Conservation (phyloP, 1,284 basidiomycete species). For the Polyporus tsugae region DNA sequence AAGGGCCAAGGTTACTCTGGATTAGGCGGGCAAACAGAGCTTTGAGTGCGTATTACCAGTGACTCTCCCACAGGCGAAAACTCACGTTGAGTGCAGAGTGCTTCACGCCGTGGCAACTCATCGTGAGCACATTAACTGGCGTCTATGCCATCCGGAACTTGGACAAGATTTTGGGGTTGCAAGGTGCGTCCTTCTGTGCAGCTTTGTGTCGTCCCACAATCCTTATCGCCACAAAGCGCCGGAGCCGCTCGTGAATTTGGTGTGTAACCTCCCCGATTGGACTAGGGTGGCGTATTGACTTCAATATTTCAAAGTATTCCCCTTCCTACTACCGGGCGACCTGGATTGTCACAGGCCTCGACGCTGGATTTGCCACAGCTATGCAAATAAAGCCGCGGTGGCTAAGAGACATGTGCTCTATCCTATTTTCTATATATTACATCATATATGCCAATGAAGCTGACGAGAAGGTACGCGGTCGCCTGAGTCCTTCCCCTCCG, state of each 20-base stretch:
- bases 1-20: slow-evolving; percentile 72
- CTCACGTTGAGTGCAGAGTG: slow-evolving; percentile 57
- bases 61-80: not conserved
- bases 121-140: slow-evolving; percentile 85
- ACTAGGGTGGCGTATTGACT: not conserved
- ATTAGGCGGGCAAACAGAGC: slow-evolving; percentile 64
- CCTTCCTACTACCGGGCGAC: slow-evolving; percentile 96
- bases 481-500: not conserved
- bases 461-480: slow-evolving; percentile 82
- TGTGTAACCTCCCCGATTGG: slow-evolving; percentile 48
- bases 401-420: slow-evolving; percentile 86
- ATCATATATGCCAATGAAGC: slow-evolving; percentile 93
- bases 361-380: slow-evolving; percentile 96
- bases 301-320: slow-evolving; percentile 70
- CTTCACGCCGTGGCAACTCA: slow-evolving; percentile 95
- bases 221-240: slow-evolving; percentile 66
- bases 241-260: slow-evolving; percentile 89
- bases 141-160: slow-evolving; percentile 89
- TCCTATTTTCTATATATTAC: slow-evolving; percentile 91
- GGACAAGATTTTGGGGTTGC: slow-evolving; percentile 88
- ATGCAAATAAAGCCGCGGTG: slow-evolving; percentile 94
- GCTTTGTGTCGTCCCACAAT: slow-evolving; percentile 2
- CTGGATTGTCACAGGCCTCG: slow-evolving; percentile 94
- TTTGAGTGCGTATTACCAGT: slow-evolving; percentile 58
- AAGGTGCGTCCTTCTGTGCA: slow-evolving; percentile 58